These are phyloP conservation scores for Phytophthora litchii DNA, from an alignment of 352 stramenopile genomes.

Conservation along the genomic window DNA sequence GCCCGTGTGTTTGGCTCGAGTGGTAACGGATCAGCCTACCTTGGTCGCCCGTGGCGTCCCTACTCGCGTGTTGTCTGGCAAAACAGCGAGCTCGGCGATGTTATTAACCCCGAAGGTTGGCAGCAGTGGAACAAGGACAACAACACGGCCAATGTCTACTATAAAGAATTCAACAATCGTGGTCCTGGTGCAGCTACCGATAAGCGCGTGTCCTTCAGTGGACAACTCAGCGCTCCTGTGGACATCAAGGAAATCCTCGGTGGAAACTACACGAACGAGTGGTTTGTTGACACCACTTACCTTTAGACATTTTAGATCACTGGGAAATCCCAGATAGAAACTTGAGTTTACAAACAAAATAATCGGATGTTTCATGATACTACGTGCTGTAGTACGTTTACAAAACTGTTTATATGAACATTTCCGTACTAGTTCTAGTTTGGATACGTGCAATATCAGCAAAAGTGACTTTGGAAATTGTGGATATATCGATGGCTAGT, in stretches of 20 bases:
- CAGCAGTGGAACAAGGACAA: not conserved
- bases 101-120: not conserved
- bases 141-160: slow-evolving; percentile 1
- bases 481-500: no score
- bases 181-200: slow-evolving; percentile 1
- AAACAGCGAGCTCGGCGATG: not conserved
- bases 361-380: not conserved
- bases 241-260: not conserved
- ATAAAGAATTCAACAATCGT: slow-evolving; percentile 2
- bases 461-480: no score
- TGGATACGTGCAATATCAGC: no score
- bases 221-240: not conserved
- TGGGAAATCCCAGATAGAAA: not conserved
- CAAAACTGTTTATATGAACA: no score
- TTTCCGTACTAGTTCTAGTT: no score
- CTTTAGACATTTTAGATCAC: not conserved
- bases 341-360: not conserved
- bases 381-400: no score
- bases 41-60: slow-evolving; percentile 1
- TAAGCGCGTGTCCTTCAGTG: slow-evolving; percentile 2
- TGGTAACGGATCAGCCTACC: not conserved
- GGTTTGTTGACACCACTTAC: not conserved
- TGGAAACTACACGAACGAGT: slow-evolving; percentile 5
- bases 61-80: slow-evolving; percentile 2
- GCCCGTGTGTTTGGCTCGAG: not conserved